phyloP scores from a whole-genome alignment of 1,139 yeast species.

The Scheffersomyces segobiensis region DNA sequence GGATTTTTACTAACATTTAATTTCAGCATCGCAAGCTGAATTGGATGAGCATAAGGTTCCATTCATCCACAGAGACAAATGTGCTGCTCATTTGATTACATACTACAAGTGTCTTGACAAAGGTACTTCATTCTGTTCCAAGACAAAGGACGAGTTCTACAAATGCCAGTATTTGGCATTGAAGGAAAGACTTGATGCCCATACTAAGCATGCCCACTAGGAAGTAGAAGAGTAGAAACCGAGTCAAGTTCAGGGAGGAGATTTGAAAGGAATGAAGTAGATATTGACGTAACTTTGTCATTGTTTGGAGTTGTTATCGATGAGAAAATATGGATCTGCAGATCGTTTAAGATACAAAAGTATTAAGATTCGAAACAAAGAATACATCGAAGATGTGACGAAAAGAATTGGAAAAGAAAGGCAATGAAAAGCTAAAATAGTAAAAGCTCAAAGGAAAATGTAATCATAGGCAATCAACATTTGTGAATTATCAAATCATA shows the following conservation, averaged over 20 bases:
- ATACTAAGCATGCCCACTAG: conserved; percentile 10
- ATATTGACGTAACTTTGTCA: neutral
- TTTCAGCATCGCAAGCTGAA: conserved; percentile 38
- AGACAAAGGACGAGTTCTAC: conserved; percentile 47
- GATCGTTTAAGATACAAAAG: neutral
- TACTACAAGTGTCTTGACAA: conserved; percentile 50
- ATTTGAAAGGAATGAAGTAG: neutral
- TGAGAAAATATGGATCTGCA: neutral
- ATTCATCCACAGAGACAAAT: conserved; percentile 47
- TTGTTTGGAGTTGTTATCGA: neutral
- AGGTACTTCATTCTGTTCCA: conserved; percentile 45
- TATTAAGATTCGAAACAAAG: neutral
- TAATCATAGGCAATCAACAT: too few species aligned
- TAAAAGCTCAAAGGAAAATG: too few species aligned
- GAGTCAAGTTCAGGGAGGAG: neutral
- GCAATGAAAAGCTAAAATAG: neutral
- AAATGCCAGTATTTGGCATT: conserved; percentile 48
- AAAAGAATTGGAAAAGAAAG: neutral
- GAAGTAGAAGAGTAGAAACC: neutral
- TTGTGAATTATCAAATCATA: neutral
- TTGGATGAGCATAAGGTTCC: conserved; percentile 48
- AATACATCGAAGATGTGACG: neutral
- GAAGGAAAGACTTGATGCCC: conserved; percentile 43
- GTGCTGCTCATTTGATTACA: conserved; percentile 47
- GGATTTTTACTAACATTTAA: conserved; percentile 5